A percentile compares a stretch with the other conserved stretches of the same genome.
These are phyloP conservation scores for Auricularia sp. DNA, from an alignment of 768 basidiomycete species.

Conservation along the genomic window DNA sequence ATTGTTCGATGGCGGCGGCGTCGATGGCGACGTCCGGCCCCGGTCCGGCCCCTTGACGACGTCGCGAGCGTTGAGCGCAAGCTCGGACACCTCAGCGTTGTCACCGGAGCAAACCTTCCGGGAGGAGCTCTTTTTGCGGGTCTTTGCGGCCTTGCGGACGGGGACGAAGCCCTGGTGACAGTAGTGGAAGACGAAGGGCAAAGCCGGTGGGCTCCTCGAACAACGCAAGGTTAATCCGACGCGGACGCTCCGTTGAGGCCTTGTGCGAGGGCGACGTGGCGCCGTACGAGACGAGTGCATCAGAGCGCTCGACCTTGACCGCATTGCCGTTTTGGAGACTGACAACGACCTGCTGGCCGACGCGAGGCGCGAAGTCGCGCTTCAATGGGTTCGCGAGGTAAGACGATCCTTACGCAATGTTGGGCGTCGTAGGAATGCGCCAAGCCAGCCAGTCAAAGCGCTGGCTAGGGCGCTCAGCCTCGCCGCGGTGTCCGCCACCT, in stretches of 20 bases:
- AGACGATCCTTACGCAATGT: slow-evolving; percentile 75
- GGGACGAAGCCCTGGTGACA: slow-evolving; percentile 83
- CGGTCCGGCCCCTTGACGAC: slow-evolving; percentile 59
- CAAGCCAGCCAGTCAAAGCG: slow-evolving; percentile 68
- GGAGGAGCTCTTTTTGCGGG: slow-evolving; percentile 86
- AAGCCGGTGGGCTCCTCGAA: slow-evolving; percentile 74
- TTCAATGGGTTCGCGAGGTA: slow-evolving; percentile 87
- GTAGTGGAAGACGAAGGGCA: slow-evolving; percentile 75
- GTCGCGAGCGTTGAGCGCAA: slow-evolving; percentile 53
- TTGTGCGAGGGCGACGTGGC: slow-evolving; percentile 68
- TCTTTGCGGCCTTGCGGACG: slow-evolving; percentile 79
- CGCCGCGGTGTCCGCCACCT: slow-evolving; percentile 47
- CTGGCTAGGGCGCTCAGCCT: slow-evolving; percentile 88
- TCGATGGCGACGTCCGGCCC: slow-evolving; percentile 65
- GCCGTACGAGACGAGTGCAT: slow-evolving; percentile 72
- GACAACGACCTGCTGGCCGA: slow-evolving; percentile 69
- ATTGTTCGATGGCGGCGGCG: slow-evolving; percentile 67
- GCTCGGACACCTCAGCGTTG: slow-evolving; percentile 60
- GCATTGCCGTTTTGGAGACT: slow-evolving; percentile 29
- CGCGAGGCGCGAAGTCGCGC: slow-evolving; percentile 75
- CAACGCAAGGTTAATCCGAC: slow-evolving; percentile 59
- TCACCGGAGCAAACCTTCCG: slow-evolving; percentile 98
- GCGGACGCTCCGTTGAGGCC: slow-evolving; percentile 49
- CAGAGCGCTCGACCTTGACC: slow-evolving; percentile 41
- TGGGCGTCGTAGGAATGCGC: slow-evolving; percentile 75